Conservation (phyloP, 164 flowering plant species). For the Umbellularia californica region DNA sequence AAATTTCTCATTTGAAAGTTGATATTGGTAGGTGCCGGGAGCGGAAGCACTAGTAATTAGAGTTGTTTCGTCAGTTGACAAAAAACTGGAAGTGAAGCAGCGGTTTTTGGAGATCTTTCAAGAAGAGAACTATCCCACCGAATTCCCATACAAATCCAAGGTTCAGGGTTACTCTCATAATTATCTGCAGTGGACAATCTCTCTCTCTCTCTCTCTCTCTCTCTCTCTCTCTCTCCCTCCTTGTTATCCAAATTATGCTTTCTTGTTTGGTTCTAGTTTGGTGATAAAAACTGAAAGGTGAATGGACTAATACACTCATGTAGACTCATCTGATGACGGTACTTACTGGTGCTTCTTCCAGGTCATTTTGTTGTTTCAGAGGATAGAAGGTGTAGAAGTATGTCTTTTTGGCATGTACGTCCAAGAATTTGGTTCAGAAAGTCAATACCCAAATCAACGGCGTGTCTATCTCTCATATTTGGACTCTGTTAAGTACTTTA, state of each 20-base stretch:
- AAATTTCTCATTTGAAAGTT: constrained; percentile 1
- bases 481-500: constrained; percentile 96
- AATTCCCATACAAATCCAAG: constrained; percentile 96
- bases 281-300: neutral
- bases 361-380: constrained; percentile 92
- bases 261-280: neutral
- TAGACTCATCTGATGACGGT: neutral
- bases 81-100: constrained; percentile 91
- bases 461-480: constrained; percentile 95
- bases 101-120: constrained; percentile 90
- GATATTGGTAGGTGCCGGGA: constrained; percentile 64
- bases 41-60: constrained; percentile 91
- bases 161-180: constrained; percentile 23
- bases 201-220: neutral
- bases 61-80: constrained; percentile 99
- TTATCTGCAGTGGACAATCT: neutral
- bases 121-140: constrained; percentile 87
- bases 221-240: neutral
- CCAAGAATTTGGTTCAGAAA: constrained; percentile 97
- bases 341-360: constrained; percentile 23
- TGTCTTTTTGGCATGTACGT: constrained; percentile 99
- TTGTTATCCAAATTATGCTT: neutral
- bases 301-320: neutral
- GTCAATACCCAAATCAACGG: constrained; percentile 82
- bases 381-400: constrained; percentile 99